Conservation (phyloP, 2,329 filamentous ascomycete genomes). For the Rhynchosporium secalis region DNA sequence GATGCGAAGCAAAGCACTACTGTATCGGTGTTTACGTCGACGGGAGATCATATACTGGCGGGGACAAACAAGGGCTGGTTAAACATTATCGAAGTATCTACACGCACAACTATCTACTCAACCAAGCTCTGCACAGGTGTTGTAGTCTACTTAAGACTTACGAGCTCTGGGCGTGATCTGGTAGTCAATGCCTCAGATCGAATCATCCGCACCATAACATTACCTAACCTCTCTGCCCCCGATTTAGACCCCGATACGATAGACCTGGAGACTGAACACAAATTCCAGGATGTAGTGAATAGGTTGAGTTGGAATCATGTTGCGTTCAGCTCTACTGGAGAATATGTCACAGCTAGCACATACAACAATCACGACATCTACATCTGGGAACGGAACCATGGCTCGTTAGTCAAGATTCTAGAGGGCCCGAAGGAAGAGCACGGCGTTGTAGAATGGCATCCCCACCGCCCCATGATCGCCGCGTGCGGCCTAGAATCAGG, state of each 20-base stretch:
- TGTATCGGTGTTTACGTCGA: conserved; percentile 81
- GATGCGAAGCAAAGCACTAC: conserved; percentile 96
- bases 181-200: conserved; percentile 93
- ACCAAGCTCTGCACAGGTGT: conserved; percentile 85
- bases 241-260: conserved; percentile 82
- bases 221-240: conserved; percentile 72
- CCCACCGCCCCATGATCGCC: conserved; percentile 79
- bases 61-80: conserved; percentile 95
- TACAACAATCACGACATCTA: conserved; percentile 99
- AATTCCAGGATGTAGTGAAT: conserved; percentile 97
- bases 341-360: conserved; percentile 94
- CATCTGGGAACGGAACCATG: conserved; percentile 93
- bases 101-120: conserved; percentile 82
- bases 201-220: conserved; percentile 87
- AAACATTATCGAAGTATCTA: conserved; percentile 86
- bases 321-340: conserved; percentile 88
- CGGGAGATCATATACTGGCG: conserved; percentile 84
- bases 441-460: conserved; percentile 97
- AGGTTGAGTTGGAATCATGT: conserved; percentile 95
- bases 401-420: conserved; percentile 92
- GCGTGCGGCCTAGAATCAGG: conserved; percentile 92
- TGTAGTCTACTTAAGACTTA: conserved; percentile 83
- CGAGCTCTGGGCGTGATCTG: conserved; percentile 79
- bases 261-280: conserved; percentile 90
- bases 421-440: conserved; percentile 97